Conservation (phyloP, 805 yeast species). For the Priceomyces medius region DNA sequence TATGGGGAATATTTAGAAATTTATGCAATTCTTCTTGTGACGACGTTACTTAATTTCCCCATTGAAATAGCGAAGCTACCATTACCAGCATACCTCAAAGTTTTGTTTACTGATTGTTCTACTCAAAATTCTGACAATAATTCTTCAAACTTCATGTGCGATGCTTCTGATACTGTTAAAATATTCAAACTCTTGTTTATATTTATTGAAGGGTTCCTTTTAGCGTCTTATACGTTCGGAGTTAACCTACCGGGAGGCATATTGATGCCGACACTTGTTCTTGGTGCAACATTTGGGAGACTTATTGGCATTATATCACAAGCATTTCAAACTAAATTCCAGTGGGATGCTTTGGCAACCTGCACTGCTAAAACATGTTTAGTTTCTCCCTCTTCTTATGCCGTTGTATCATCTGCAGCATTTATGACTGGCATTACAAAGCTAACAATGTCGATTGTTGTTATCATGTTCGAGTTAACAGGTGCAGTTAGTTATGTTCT, state of each 20-base stretch:
- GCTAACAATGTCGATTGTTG: slow-evolving; percentile 77
- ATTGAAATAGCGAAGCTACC: slow-evolving; percentile 53
- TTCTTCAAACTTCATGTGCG: slow-evolving; percentile 37
- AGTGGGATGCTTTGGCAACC: slow-evolving; percentile 34
- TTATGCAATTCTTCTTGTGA: slow-evolving; percentile 43
- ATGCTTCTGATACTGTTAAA: slow-evolving; percentile 22
- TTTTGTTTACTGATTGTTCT: slow-evolving; percentile 69
- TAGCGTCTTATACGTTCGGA: slow-evolving; percentile 72
- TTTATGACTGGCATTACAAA: slow-evolving; percentile 79
- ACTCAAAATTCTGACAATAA: slow-evolving; percentile 10
- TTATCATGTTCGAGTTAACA: slow-evolving; percentile 76
- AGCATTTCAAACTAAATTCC: slow-evolving; percentile 41
- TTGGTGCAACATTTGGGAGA: slow-evolving; percentile 63
- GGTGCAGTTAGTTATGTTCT: slow-evolving; percentile 83
- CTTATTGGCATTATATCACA: slow-evolving; percentile 53
- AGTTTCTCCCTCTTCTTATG: slow-evolving; percentile 83
- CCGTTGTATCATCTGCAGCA: slow-evolving; percentile 85
- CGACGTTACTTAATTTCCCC: slow-evolving; percentile 58
- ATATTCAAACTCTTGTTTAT: slow-evolving; percentile 35
- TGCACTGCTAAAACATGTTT: slow-evolving; percentile 50
- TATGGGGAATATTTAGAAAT: slow-evolving; percentile 48
- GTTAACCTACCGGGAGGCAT: slow-evolving; percentile 68
- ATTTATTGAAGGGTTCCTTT: slow-evolving; percentile 50
- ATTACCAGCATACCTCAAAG: slow-evolving; percentile 54
- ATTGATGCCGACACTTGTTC: slow-evolving; percentile 58